Evolutionary conservation across 148 eudicot genomes (phyloP).

Genomic region (Fallopia convolvulus): DNA sequence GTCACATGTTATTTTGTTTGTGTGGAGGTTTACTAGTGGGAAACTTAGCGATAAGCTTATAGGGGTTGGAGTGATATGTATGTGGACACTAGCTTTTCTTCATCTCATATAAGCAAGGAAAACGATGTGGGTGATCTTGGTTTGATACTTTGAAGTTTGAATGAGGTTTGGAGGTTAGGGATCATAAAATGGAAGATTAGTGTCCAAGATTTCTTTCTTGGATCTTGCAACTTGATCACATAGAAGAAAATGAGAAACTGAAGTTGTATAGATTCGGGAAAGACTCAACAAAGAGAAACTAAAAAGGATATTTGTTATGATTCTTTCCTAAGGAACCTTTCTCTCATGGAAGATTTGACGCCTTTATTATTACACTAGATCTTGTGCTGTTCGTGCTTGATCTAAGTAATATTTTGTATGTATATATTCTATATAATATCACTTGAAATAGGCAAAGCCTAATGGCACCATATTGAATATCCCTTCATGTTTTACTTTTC

Average conservation of each 20-base stretch:
- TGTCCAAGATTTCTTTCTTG: not conserved
- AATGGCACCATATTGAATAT: not conserved
- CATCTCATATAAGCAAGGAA: not conserved
- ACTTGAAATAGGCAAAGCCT: slow-evolving; percentile 5
- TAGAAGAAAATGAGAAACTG: not conserved
- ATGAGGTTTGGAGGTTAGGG: not conserved
- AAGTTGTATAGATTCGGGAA: too few relatives aligned
- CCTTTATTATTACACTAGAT: not conserved
- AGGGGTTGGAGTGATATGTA: not conserved
- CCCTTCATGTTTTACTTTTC: not conserved
- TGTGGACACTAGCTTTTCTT: not conserved
- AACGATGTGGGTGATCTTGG: not conserved
- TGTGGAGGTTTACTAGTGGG: not conserved
- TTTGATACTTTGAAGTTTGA: not conserved
- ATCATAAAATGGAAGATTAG: not conserved
- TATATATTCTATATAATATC: not conserved
- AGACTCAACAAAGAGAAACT: too few relatives aligned
- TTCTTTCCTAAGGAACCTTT: not conserved
- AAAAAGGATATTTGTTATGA: not conserved
- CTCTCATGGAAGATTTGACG: not conserved
- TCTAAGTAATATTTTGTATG: not conserved
- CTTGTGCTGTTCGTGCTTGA: not conserved
- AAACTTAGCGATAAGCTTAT: not conserved
- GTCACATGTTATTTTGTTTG: not conserved
- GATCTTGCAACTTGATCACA: slow-evolving; percentile 1